A percentile compares a stretch with the other conserved stretches of the same genome.
phyloP scores from a whole-genome alignment of 805 yeast genomes.

The Zygoascus biomembranicola region DNA sequence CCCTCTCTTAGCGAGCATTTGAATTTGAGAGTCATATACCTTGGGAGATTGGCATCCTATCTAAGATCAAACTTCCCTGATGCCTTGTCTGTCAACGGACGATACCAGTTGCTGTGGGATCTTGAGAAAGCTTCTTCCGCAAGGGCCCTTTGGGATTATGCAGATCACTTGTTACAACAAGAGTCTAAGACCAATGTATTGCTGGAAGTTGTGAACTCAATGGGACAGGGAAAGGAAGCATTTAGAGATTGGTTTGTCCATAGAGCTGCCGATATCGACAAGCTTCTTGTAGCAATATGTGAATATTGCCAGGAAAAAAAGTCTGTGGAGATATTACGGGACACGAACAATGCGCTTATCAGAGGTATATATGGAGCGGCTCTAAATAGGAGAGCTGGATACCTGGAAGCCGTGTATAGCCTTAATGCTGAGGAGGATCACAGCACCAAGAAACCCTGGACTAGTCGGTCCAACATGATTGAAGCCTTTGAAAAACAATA shows the following conservation, averaged over 20 bases:
- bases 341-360: slow-evolving; percentile 12
- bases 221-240: slow-evolving; percentile 6
- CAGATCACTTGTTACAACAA: slow-evolving; percentile 8
- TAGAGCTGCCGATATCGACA: slow-evolving; percentile 6
- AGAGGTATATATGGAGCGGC: slow-evolving; percentile 15
- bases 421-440: slow-evolving; percentile 7
- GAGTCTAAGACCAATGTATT: slow-evolving; percentile 4
- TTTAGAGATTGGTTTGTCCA: slow-evolving; percentile 16
- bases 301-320: neutral
- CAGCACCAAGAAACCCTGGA: slow-evolving; percentile 22
- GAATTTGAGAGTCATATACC: slow-evolving; percentile 38
- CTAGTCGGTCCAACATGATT: slow-evolving; percentile 19
- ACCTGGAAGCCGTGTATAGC: slow-evolving; percentile 10
- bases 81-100: slow-evolving; percentile 30
- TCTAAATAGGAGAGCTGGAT: slow-evolving; percentile 10
- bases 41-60: slow-evolving; percentile 39
- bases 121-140: slow-evolving; percentile 44
- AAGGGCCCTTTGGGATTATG: slow-evolving; percentile 32
- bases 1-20: slow-evolving; percentile 47
- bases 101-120: slow-evolving; percentile 33
- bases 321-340: slow-evolving; percentile 6
- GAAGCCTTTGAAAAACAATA: slow-evolving; percentile 19
- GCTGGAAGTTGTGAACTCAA: slow-evolving; percentile 9
- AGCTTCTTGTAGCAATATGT: slow-evolving; percentile 2
- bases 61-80: slow-evolving; percentile 37